Percentiles rank a stretch among this genome's conserved stretches.
Conservation (phyloP, 768 basidiomycete genomes). For the Pleurotus eryngii region DNA sequence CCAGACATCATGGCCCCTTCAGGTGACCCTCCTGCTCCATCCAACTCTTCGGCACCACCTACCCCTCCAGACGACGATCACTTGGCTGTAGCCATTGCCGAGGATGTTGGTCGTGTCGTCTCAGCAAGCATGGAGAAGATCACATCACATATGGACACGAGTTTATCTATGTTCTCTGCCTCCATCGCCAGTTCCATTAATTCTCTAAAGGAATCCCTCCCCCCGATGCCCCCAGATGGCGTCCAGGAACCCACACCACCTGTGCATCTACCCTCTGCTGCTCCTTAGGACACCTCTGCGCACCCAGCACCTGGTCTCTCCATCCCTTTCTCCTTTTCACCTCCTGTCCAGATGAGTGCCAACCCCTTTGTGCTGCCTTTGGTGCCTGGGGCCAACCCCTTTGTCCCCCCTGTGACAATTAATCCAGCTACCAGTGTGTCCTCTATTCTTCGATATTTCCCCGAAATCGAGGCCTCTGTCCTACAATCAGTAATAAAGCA, state of each 20-base stretch:
- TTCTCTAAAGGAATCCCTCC: not conserved
- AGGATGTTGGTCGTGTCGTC: not conserved
- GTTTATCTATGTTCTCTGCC: not conserved
- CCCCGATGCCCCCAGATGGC: no score
- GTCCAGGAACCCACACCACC: no score
- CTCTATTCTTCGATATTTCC: not conserved
- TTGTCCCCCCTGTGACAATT: not conserved
- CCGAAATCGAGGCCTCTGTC: not conserved
- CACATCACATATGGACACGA: not conserved
- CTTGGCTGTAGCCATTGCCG: not conserved
- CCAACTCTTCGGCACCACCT: not conserved
- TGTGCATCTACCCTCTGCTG: no score
- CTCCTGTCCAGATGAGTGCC: not conserved
- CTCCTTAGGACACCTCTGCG: not conserved
- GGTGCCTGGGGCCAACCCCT: no score
- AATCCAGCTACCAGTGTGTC: not conserved
- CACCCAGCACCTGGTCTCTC: no score
- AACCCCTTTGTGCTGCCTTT: not conserved
- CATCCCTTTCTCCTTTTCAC: not conserved
- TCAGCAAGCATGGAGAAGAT: not conserved
- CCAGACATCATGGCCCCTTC: not conserved
- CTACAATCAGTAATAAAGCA: not conserved
- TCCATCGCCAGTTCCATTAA: not conserved
- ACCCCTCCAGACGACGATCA: not conserved
- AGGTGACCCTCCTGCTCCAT: not conserved